Evolutionary conservation across 2,329 filamentous ascomycete species (phyloP), one percentile per base, ranked within the genome.

Genomic region (Geosmithia flava): DNA sequence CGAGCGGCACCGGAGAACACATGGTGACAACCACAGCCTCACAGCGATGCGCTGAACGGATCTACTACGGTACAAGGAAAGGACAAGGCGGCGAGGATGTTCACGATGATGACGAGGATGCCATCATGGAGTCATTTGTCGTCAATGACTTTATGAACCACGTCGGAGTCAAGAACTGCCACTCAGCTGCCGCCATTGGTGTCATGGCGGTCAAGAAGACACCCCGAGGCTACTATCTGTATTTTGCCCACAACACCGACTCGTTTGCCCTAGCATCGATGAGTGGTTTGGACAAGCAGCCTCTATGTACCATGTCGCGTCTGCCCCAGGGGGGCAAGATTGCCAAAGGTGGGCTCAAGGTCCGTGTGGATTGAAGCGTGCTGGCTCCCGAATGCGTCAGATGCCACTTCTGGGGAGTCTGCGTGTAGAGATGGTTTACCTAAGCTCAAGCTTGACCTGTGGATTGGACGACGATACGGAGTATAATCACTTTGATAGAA

Each of bases 201-300:
- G 78, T 95, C 50, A 81, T 98, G 70, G 81, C 82, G 1, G 85
- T 96, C 57, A 97, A 97, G 69, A 93, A 89, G 69, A 83, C 78
- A 1, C 72, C 70, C 13, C 73, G 78, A 20, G 89, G 88, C 1
- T 80, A 87, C 53, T 88, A 85, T 59, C 76, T 98, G 47, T 91
- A 91, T 64, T 98, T 95, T 68, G 90, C 85, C 1, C 93, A 98
- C 71, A 98, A 97, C 60, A 98, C 93, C 1, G 91, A 97, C 62
- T 81, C 78, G 2, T 83, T 85, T 69, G 89, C 90, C 6, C 68
- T 98, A 47, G 88, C 89, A 1, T 94, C 88, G 3, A 94, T 97
- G 87, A 80, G 84, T 39, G 85, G 83, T 2, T 76, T 80, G 23
- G 90, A 97, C 54, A 72, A 70, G 44, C 78, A 78, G 48, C 87